Evolutionary conservation across 2,329 filamentous ascomycete genomes (phyloP).

Genomic region (Chaetomiaceae sp.): DNA sequence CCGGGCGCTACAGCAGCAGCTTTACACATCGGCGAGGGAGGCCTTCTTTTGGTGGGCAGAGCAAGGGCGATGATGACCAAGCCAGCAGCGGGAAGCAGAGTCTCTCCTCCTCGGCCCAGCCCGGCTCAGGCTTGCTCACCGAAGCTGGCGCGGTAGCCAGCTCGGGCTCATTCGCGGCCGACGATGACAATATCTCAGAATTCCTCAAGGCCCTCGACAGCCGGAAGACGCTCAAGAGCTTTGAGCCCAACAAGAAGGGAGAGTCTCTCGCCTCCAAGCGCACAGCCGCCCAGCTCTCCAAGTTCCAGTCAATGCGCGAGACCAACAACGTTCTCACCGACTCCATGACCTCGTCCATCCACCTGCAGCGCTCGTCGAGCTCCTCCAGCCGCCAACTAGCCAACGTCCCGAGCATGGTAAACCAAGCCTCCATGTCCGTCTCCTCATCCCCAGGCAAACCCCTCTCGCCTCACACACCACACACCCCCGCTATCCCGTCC

Average conservation of each 20-base stretch:
- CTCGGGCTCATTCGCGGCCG: slow-evolving; percentile 64
- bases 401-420: slow-evolving; percentile 61
- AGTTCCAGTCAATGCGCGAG: slow-evolving; percentile 84
- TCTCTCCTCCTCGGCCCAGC: slow-evolving; percentile 65
- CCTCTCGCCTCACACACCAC: slow-evolving; percentile 82
- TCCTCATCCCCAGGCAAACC: slow-evolving; percentile 89
- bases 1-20: slow-evolving; percentile 88
- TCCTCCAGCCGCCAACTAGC: slow-evolving; percentile 61
- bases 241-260: slow-evolving; percentile 63
- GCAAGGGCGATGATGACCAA: slow-evolving; percentile 68
- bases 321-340: slow-evolving; percentile 86
- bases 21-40: slow-evolving; percentile 82
- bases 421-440: slow-evolving; percentile 73
- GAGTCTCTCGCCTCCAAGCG: slow-evolving; percentile 68
- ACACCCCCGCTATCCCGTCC: slow-evolving; percentile 90
- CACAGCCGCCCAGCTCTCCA: slow-evolving; percentile 74
- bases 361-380: slow-evolving; percentile 76
- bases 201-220: slow-evolving; percentile 86
- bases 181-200: slow-evolving; percentile 90
- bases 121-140: slow-evolving; percentile 74
- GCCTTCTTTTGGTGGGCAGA: slow-evolving; percentile 70
- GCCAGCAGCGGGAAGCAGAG: slow-evolving; percentile 77
- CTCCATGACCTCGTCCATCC: slow-evolving; percentile 84
- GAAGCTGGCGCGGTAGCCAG: slow-evolving; percentile 60
- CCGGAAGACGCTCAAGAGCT: slow-evolving; percentile 79